Evolutionary conservation across 2,329 filamentous ascomycete genomes (phyloP), one percentile per base, ranked within the genome.

Genomic region (Colletotrichum cordylinicola): DNA sequence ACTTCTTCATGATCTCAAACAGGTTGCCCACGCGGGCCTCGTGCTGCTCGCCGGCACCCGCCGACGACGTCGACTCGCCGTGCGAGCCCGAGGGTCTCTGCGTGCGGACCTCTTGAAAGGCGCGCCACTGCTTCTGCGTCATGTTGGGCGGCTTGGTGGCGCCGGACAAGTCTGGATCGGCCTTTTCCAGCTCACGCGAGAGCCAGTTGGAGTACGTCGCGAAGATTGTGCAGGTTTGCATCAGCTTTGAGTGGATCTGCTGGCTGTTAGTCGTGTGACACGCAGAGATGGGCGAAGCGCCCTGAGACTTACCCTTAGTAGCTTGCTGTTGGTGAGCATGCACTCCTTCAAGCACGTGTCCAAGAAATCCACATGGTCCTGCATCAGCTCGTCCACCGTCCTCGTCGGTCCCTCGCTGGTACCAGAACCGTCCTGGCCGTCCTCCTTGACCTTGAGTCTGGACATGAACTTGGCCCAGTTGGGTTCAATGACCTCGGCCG

Each of bases 331-430:
- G 24, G 97, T 99, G 78, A 99, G 90, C 96, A 98, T 98, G 87
- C 97, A 98, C 86, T 98, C 97, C 86, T 98, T 99, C 81, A 99
- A 88, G 83, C 97, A 99, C 6, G 97, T 98, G 80, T 98, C 97
- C 64, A 99, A 87, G 84, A 99, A 99, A 85, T 98, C 97, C 76
- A 99, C 96, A 85, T 99, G 97, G 82, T 98, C 96, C 86, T 98
- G 95, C 97, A 99, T 99, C 82, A 99, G 87, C 86, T 98, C 96
- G 82, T 99, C 97, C 2, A 99, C 97, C 0, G 97, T 99, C 48
- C 96, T 86, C 55, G 87, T 88, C 8, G 85, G 82, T 1, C 83
- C 80, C n/a, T 81, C 81, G 29, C 76, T 82, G 37, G 83, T 80
- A 21, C 48, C 13, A 21, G 72, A 24, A 6, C 37, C 37, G 10